Conservation (phyloP, 257 asterid species). For the Solanum pinnatisectum region DNA sequence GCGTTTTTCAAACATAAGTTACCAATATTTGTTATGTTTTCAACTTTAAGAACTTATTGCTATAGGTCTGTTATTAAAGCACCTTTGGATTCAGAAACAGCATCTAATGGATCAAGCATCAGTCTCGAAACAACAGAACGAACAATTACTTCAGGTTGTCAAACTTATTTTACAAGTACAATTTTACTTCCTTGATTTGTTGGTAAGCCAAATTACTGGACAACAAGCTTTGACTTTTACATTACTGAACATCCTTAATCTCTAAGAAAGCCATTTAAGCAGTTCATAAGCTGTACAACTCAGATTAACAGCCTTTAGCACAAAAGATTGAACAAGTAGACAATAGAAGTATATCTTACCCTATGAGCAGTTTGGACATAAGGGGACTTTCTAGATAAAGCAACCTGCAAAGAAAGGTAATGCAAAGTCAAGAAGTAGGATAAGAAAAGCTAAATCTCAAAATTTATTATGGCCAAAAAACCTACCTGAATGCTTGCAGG, state of each 20-base stretch:
- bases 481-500: slow-evolving; percentile 98
- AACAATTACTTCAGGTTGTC: not conserved
- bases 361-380: slow-evolving; percentile 97
- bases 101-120: not conserved
- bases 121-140: not conserved
- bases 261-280: not conserved
- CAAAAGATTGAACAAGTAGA: not conserved
- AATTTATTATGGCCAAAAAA: not conserved
- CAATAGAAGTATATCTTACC: slow-evolving; percentile 35
- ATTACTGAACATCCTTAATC: not conserved
- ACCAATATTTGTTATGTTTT: not conserved
- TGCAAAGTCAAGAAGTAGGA: not conserved
- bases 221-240: not conserved
- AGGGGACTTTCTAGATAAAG: slow-evolving; percentile 97
- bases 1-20: not conserved
- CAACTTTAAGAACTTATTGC: not conserved
- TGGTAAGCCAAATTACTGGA: not conserved
- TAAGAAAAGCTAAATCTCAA: not conserved
- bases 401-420: slow-evolving; percentile 55
- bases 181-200: not conserved
- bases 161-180: not conserved
- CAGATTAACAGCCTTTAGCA: not conserved
- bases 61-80: not conserved
- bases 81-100: not conserved
- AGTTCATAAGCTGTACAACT: not conserved